Base-by-base conservation (phyloP, 306 rosid genomes). In the Cajanus cajan region DNA sequence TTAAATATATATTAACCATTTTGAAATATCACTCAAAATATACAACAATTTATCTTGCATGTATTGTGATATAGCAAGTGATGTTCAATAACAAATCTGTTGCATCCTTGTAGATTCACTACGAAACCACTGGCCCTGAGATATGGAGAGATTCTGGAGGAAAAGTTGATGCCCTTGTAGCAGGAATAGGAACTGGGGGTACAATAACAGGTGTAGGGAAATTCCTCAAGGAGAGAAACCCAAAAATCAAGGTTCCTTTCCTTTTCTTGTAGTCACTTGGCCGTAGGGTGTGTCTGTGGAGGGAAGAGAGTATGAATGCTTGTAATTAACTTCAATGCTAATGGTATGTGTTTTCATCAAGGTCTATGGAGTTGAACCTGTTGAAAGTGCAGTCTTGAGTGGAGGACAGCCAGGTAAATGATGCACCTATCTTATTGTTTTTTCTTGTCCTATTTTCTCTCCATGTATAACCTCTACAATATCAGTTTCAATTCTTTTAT, bases 71-170 rank as follows among this genome's bases (percentile, higher is more conserved):
- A 18, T 47, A 48, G 54, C 40, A 63, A 44, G 34, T 61, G 71
- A 28, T 22, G 43, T 34, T n/a, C 11, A 8, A 50, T 77, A 70
- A 65, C 8, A 74, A 5, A 15, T 10, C 34, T 10, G 41, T 14
- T 18, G 62, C n/a, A 18, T 74, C 51, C 40, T 70, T 77, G n/a
- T 79, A 90, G 97, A 80, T 82, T 80, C 97, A 92, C 82, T 92
- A 92, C 34, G 92, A 90, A 71, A 87, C 95, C 77, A 90, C 97
- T 34, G 97, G 93, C 36, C 92, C 87, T 12, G 97, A 92, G 85
- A 89, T 89, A 81, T 90, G 97, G 97, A 92, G 87, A 85, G 95
- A 89, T 76, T 90, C 90, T 0, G 80, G 64, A 72, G 90, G 89
- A 19, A 86, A 87, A 83, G 90, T 92, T 63, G 95, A 90, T 78